Conservation (phyloP, 441 rosid genomes). For the Melastoma candidum region DNA sequence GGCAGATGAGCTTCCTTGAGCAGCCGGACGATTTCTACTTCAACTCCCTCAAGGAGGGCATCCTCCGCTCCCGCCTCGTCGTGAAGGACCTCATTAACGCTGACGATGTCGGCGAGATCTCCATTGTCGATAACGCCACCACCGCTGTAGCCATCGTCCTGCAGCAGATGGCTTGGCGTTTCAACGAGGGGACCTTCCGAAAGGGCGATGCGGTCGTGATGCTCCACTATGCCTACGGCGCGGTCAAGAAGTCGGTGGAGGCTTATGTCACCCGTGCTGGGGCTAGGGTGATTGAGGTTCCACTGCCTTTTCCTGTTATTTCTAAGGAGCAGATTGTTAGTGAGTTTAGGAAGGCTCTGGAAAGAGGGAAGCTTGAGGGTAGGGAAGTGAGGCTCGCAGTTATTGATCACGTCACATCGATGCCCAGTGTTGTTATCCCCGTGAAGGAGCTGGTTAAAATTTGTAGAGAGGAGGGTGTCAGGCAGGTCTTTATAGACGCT, state of each 20-base stretch:
- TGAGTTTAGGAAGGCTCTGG: conserved; percentile 48
- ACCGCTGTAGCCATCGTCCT: conserved; percentile 81
- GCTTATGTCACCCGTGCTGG: conserved; percentile 80
- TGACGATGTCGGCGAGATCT: conserved; percentile 52
- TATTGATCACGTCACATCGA: conserved; percentile 78
- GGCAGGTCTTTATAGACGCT: conserved; percentile 78
- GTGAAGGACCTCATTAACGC: conserved; percentile 61
- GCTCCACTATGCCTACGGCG: conserved; percentile 86
- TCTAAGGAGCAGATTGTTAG: conserved; percentile 61
- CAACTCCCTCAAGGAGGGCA: conserved; percentile 41
- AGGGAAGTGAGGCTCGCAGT: conserved; percentile 66
- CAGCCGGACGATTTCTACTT: conserved; percentile 76
- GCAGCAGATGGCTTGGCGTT: conserved; percentile 63
- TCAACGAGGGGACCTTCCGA: conserved; percentile 47
- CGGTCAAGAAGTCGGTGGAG: conserved; percentile 78
- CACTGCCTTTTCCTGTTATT: conserved; percentile 43
- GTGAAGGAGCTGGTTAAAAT: conserved; percentile 53
- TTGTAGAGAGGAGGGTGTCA: conserved; percentile 81
- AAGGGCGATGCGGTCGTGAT: conserved; percentile 68
- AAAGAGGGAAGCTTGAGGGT: conserved; percentile 49
- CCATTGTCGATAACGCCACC: conserved; percentile 87
- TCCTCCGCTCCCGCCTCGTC: conserved; percentile 40
- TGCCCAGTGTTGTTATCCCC: conserved; percentile 80
- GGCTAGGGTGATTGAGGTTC: conserved; percentile 68
- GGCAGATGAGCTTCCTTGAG: conserved; percentile 57